Evolutionary conservation across 305 asterid genomes (phyloP).

Genomic region (Fraxinus nigra): DNA sequence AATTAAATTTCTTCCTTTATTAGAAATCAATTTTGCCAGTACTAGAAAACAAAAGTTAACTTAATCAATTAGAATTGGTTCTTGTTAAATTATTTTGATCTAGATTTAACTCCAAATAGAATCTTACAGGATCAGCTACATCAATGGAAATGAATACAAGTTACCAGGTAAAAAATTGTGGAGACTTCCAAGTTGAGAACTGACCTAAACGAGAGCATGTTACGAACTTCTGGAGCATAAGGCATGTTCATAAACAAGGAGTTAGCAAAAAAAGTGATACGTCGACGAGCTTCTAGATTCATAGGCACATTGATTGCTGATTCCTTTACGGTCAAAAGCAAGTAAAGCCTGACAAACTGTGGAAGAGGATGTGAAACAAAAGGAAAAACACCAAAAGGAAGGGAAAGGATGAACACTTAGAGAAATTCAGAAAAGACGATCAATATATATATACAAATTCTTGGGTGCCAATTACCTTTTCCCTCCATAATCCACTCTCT

Average conservation of each 20-base stretch:
- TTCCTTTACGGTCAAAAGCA: constrained; percentile 92
- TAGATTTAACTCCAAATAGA: constrained; percentile 8
- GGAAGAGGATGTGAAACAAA: constrained; percentile 18
- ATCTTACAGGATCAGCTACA: constrained; percentile 10
- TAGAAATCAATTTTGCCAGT: constrained; percentile 2
- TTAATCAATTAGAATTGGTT: not conserved
- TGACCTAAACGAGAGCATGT: constrained; percentile 96
- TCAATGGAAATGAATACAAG: constrained; percentile 15
- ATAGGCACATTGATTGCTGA: constrained; percentile 94
- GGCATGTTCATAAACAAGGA: constrained; percentile 98
- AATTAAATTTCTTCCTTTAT: not conserved
- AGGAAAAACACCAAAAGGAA: constrained; percentile 18
- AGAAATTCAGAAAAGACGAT: constrained; percentile 2
- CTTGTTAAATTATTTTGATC: not conserved
- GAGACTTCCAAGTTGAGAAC: constrained; percentile 32
- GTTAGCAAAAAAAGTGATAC: constrained; percentile 94
- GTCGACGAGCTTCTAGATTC: constrained; percentile 93
- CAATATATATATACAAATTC: constrained; percentile 16
- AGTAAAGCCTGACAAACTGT: constrained; percentile 91
- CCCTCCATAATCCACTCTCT: constrained; percentile 66
- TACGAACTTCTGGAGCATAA: constrained; percentile 88
- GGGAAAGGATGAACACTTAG: not conserved
- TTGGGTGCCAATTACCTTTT: constrained; percentile 58
- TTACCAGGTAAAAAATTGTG: constrained; percentile 19
- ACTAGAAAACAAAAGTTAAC: not conserved